phyloP scores from a whole-genome alignment of 345 rosid genomes.

The Salix brachista region DNA sequence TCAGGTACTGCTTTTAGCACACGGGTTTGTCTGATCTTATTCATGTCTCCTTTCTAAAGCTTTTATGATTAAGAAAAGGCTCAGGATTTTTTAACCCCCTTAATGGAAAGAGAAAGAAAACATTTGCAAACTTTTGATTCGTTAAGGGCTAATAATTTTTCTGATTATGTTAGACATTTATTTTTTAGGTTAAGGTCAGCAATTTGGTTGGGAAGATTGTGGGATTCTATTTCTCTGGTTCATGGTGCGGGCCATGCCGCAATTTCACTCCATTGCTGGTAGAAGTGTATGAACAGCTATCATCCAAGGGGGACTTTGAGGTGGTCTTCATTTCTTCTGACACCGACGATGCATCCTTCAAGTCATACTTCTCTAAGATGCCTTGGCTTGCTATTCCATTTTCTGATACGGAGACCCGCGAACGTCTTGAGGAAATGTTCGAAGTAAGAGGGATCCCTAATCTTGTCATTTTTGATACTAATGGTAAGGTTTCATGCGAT shows the following conservation, averaged over 20 bases:
- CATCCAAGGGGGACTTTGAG: conserved; percentile 20
- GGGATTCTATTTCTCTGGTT: conserved; percentile 29
- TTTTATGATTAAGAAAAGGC: too few species aligned
- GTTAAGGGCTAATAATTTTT: too few species aligned
- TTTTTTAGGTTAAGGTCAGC: conserved; percentile 2
- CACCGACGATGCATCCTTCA: conserved; percentile 30
- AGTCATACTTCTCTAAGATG: conserved; percentile 29
- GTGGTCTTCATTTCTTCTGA: conserved; percentile 35
- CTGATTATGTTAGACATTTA: too few species aligned
- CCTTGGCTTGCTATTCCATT: conserved; percentile 44
- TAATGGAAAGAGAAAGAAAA: background rate
- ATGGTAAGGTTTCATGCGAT: conserved; percentile 19
- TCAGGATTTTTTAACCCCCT: too few species aligned
- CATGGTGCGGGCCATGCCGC: conserved; percentile 18
- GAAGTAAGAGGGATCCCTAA: conserved; percentile 24
- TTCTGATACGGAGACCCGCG: conserved; percentile 15
- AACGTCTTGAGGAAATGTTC: conserved; percentile 29
- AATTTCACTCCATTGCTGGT: conserved; percentile 17
- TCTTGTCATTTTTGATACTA: conserved; percentile 19
- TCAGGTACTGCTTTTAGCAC: background rate
- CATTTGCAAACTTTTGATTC: background rate
- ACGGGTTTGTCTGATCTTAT: background rate
- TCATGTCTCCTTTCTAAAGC: too few species aligned
- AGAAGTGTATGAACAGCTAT: conserved; percentile 15
- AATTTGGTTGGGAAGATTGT: conserved; percentile 23